Evolutionary conservation across 306 rosid genomes (phyloP), one percentile per base, ranked within the genome.

Genomic region (Herpetospermum pedunculosum): DNA sequence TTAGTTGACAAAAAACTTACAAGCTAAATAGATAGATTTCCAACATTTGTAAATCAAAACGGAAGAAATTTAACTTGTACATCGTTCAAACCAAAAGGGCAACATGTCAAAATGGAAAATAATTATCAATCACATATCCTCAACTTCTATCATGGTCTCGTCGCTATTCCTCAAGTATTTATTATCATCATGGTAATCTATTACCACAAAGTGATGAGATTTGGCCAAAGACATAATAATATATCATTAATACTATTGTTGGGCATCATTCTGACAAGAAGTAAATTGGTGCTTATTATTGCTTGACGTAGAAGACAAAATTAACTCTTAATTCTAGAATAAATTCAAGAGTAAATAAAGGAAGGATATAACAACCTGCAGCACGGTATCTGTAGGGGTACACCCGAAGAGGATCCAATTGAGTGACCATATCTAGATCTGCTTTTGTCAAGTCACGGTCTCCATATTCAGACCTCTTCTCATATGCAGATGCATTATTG

Each of bases 361-460:
- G 32, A 38, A 6, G 41, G 19, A 58, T 74, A 65, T 54, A 73
- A 82, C 37, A 72, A 90, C 98, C 98, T 88, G 98, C 98, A n/a
- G 98, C 98, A 64, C 98, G 90, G 46, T 92, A 92, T 92, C 96
- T 87, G 77, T 92, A 92, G 47, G 98, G 98, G 80, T 90, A 92
- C 50, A 90, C 96, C 28, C 98, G 87, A 53, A 92, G 92, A 43
- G 98, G 98, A 76, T 92, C 98, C 65, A 92, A 72, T 13, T 40
- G 82, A 70, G 98, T 90, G 69, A 92, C 98, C 92, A 85, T 87
- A 82, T 88, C 96, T 73, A 92, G 74, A 74, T 92, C 98, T 13
- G 87, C 87, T 81, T 85, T 92, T 32, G 92, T 83, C 48, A 78
- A 89, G 68, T 92, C 95, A 18, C 91, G 92, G 50, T 90, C 98